These are phyloP conservation scores for Lasiodiplodia sp. DNA, from an alignment of 2,329 filamentous ascomycete genomes.

Conservation along the genomic window DNA sequence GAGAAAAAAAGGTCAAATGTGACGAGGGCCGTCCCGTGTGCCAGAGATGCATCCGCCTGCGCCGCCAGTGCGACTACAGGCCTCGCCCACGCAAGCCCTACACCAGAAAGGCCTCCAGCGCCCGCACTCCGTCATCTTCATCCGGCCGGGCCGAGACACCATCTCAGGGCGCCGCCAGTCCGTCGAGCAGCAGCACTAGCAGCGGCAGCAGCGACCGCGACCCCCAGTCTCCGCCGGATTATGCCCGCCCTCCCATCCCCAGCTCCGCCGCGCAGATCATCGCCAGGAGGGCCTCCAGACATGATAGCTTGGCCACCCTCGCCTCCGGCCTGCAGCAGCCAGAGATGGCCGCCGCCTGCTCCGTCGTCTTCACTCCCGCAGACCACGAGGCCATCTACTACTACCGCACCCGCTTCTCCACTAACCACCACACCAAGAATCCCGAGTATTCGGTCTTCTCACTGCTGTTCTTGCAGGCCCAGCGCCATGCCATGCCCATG, in stretches of 20 bases:
- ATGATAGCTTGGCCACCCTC: conserved; percentile 12
- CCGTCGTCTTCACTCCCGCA: conserved; percentile 38
- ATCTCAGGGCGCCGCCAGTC: conserved; percentile 1
- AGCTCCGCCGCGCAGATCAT: conserved; percentile 13
- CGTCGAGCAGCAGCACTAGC: conserved; percentile 17
- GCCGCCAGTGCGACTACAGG: conserved; percentile 41
- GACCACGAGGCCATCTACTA: conserved; percentile 49
- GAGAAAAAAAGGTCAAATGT: conserved; percentile 26
- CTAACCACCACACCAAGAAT: conserved; percentile 48
- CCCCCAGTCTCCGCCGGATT: conserved; percentile 7
- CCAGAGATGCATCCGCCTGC: conserved; percentile 46
- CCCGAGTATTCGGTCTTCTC: conserved; percentile 47
- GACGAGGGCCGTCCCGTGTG: conserved; percentile 36
- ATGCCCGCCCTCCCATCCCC: background rate
- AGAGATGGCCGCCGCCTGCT: conserved; percentile 33
- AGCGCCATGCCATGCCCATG: conserved; percentile 47
- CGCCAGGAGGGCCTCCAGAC: background rate
- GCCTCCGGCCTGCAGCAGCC: conserved; percentile 13
- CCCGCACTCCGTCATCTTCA: background rate
- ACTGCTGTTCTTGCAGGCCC: conserved; percentile 46
- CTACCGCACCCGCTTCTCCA: conserved; percentile 48
- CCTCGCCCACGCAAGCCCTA: conserved; percentile 21
- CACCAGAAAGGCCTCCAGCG: conserved; percentile 15
- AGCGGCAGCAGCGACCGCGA: conserved; percentile 18
- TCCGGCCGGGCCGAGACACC: background rate